Conservation (phyloP, 768 basidiomycete genomes). For the Amanita fuliginea region DNA sequence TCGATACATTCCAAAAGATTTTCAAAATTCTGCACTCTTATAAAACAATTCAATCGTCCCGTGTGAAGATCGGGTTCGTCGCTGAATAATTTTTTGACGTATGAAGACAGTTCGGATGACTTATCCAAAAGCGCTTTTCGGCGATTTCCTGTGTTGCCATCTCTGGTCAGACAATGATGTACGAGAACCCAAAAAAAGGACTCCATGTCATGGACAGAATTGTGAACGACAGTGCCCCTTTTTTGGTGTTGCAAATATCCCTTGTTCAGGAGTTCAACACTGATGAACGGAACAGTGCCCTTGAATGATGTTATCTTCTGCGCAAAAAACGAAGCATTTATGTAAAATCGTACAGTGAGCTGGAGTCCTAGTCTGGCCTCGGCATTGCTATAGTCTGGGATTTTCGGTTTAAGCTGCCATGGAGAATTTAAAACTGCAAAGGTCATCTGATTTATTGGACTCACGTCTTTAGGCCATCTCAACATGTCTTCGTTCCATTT, state of each 20-base stretch:
- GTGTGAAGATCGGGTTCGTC: too few species aligned
- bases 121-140: background rate
- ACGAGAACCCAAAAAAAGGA: conserved; percentile 14
- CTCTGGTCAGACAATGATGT: conserved; percentile 10
- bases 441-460: background rate
- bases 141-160: conserved; percentile 9
- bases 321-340: background rate
- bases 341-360: background rate
- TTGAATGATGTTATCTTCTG: background rate
- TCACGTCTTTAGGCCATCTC: background rate
- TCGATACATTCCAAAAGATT: background rate
- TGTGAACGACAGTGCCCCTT: background rate
- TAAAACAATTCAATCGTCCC: too few species aligned
- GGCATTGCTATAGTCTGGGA: background rate
- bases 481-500: background rate
- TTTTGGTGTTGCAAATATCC: background rate
- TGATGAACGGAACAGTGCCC: background rate
- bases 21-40: background rate
- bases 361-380: too few species aligned
- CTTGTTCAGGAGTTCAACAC: background rate
- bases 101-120: background rate
- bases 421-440: background rate
- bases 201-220: conserved; percentile 12
- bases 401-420: background rate
- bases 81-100: background rate